Conservation (phyloP, 129 eudicot species). For the Calendula officinalis region DNA sequence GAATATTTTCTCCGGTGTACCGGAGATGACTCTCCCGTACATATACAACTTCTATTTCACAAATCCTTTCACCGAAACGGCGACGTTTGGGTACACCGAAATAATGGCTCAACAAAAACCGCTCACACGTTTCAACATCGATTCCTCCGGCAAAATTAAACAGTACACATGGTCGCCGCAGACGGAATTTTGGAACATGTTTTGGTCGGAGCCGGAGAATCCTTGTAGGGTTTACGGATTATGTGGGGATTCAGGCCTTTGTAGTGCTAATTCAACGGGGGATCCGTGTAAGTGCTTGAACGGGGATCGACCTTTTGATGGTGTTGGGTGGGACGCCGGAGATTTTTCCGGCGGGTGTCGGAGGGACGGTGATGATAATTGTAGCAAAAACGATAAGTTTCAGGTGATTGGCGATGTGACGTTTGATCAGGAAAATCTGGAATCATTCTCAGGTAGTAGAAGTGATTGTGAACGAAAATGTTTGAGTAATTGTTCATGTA, state of each 20-base stretch:
- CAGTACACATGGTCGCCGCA: slow-evolving; percentile 86
- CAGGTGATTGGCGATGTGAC: slow-evolving; percentile 55
- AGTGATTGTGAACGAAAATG: slow-evolving; percentile 57
- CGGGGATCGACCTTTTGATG: slow-evolving; percentile 53
- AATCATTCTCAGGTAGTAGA: slow-evolving; percentile 40
- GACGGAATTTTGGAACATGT: slow-evolving; percentile 68
- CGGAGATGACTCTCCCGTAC: slow-evolving; percentile 80
- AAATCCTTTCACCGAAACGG: slow-evolving; percentile 61
- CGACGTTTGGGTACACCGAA: slow-evolving; percentile 77
- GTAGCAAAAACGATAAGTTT: slow-evolving; percentile 47
- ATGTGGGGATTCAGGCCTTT: slow-evolving; percentile 75
- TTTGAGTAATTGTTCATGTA: slow-evolving; percentile 67
- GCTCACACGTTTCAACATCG: slow-evolving; percentile 61
- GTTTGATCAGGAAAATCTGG: slow-evolving; percentile 38
- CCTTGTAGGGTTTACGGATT: slow-evolving; percentile 54
- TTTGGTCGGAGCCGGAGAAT: slow-evolving; percentile 81
- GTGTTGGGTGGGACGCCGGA: slow-evolving; percentile 52
- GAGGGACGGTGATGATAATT: slow-evolving; percentile 29
- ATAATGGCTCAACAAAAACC: slow-evolving; percentile 49
- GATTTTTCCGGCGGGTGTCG: slow-evolving; percentile 72
- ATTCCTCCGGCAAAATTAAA: slow-evolving; percentile 47
- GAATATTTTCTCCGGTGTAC: slow-evolving; percentile 59
- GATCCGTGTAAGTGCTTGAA: slow-evolving; percentile 56
- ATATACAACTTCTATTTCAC: slow-evolving; percentile 60
- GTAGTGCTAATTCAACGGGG: slow-evolving; percentile 31